A percentile compares a stretch with the other conserved stretches of the same genome.
phyloP scores from a whole-genome alignment of 2,329 filamentous ascomycete genomes.

The Fusarium anguioides region DNA sequence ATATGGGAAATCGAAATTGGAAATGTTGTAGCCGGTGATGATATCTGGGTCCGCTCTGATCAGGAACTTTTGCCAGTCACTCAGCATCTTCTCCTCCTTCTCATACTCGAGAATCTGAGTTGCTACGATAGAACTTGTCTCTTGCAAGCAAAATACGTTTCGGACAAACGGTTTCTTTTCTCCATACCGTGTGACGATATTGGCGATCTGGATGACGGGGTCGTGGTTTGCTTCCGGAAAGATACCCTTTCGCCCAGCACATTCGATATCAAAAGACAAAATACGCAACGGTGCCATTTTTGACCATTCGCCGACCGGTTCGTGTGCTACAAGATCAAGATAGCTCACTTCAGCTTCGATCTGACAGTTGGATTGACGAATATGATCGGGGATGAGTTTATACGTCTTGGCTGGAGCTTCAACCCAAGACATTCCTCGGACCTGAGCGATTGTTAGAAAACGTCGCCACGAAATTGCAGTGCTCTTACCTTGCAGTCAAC shows the following conservation, averaged over 20 bases:
- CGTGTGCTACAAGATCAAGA: conserved; percentile 84
- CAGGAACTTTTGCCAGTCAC: conserved; percentile 90
- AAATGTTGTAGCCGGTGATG: conserved; percentile 98
- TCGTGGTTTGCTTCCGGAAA: conserved; percentile 94
- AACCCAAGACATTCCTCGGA: conserved; percentile 98
- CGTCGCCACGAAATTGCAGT: too few relatives aligned
- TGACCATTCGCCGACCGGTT: conserved; percentile 92
- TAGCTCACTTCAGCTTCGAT: conserved; percentile 92
- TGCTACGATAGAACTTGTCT: conserved; percentile 92
- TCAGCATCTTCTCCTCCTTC: conserved; percentile 88
- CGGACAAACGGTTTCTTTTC: conserved; percentile 95
- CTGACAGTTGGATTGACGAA: conserved; percentile 91
- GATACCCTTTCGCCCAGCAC: conserved; percentile 95
- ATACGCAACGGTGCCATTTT: conserved; percentile 97
- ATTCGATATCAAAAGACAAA: conserved; percentile 98
- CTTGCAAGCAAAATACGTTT: conserved; percentile 95
- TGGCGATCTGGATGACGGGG: conserved; percentile 97
- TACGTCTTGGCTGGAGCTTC: conserved; percentile 83
- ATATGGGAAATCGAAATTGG: conserved; percentile 99
- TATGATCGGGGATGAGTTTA: conserved; percentile 71
- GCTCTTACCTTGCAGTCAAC: conserved; percentile 73
- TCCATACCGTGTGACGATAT: conserved; percentile 93
- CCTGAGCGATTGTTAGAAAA: conserved; percentile 55
- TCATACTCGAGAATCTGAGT: conserved; percentile 90
- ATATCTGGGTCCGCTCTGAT: conserved; percentile 94